Evolutionary conservation across 176 grass and related monocot species (phyloP).

Genomic region (Triticum monococcum): DNA sequence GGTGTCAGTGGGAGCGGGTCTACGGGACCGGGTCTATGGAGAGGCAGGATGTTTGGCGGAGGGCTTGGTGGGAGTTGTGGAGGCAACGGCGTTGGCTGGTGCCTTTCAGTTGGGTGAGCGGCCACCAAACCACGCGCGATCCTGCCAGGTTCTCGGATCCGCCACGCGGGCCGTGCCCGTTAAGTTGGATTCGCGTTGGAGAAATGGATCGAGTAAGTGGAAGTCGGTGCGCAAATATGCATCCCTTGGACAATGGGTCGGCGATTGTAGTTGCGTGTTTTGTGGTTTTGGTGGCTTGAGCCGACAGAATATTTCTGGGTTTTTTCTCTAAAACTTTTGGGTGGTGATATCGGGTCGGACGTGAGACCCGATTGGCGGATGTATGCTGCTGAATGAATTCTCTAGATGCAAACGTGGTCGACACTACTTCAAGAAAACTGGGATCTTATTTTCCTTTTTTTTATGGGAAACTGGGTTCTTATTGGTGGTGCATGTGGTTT

Average conservation of each 20-base stretch:
- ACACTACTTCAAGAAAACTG: background rate
- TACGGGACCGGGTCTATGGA: background rate
- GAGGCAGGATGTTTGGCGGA: background rate
- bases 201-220: too few relatives aligned
- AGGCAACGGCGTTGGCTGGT: background rate
- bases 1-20: background rate
- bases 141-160: background rate
- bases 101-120: conserved; percentile 15
- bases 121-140: conserved; percentile 3
- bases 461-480: background rate
- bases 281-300: too few relatives aligned
- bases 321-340: too few relatives aligned
- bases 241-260: too few relatives aligned
- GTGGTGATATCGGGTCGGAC: background rate
- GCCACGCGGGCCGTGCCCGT: background rate
- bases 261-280: too few relatives aligned
- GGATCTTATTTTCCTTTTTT: background rate
- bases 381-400: background rate
- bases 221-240: too few relatives aligned
- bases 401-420: background rate
- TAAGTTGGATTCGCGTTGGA: background rate
- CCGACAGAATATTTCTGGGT: too few relatives aligned
- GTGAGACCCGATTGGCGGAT: background rate
- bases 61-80: conserved; percentile 8
- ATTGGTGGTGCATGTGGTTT: background rate